Conservation (phyloP, 2,329 filamentous ascomycete species). For the Parasarocladium wereldwijsianum region DNA sequence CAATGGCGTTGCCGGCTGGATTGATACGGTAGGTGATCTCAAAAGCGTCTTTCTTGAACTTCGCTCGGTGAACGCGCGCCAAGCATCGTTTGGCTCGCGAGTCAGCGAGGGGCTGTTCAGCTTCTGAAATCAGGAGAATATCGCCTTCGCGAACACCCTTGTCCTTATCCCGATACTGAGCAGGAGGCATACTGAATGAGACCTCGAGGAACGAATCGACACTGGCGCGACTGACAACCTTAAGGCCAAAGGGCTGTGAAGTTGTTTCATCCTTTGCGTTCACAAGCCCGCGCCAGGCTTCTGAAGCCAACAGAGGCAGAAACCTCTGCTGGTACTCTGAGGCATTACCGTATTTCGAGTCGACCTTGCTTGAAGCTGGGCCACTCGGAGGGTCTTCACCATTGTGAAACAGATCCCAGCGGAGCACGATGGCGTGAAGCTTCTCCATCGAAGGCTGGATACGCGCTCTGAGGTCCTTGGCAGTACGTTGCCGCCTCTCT, state of each 20-base stretch:
- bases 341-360: conserved; percentile 62
- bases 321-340: conserved; percentile 78
- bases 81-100: conserved; percentile 63
- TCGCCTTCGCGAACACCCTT: conserved; percentile 69
- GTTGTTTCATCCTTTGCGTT: conserved; percentile 77
- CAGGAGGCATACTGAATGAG: conserved; percentile 62
- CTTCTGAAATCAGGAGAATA: conserved; percentile 71
- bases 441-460: conserved; percentile 77
- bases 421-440: conserved; percentile 72
- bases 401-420: conserved; percentile 89
- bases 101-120: conserved; percentile 52
- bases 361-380: conserved; percentile 60
- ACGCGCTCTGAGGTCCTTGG: conserved; percentile 87
- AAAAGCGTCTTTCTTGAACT: conserved; percentile 63
- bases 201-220: conserved; percentile 92
- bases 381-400: conserved; percentile 74
- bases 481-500: conserved; percentile 61
- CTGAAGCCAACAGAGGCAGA: conserved; percentile 74
- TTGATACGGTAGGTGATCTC: conserved; percentile 81
- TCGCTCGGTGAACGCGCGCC: conserved; percentile 67
- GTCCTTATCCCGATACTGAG: conserved; percentile 46
- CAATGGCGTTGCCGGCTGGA: conserved; percentile 46
- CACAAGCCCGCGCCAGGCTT: conserved; percentile 91
- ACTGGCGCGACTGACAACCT: conserved; percentile 72
- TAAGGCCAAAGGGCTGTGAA: conserved; percentile 71